Evolutionary conservation across 1,284 basidiomycete genomes (phyloP), one percentile per base, ranked within the genome.

Genomic region (Ceratobasidium sp.): DNA sequence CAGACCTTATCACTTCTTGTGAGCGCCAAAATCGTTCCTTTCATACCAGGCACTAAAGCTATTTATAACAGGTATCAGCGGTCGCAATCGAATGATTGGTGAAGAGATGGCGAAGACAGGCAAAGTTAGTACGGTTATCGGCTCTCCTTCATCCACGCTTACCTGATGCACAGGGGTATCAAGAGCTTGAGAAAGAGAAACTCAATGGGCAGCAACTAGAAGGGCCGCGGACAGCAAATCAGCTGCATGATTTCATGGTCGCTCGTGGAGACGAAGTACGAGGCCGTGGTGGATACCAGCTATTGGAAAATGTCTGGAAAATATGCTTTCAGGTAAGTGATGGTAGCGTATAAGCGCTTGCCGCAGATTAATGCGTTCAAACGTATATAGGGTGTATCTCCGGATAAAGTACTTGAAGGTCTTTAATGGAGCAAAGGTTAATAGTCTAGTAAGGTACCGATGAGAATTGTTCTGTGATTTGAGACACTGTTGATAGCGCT

Each of bases 181-280:
- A 87, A 61, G 83, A 85, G 65, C 85, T 91, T 54, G 89, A 90
- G 82, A 83, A 85, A 79, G 88, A 87, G 83, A 81, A 87, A 83
- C 84, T 90, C 66, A 88, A 88, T 80, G 89, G 89, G n/a, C 89
- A 90, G 82, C 89, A 88, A 82, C 83, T 89, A 15, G 88, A 89
- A 80, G 88, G 88, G 15, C 87, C 87, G 20, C 84, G 86, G 75
- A 89, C 88, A 20, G 83, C 85, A n/a, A 83, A 86, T 77, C 87
- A 89, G 81, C 84, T 89, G 68, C 84, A 88, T 83, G 83, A 86
- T 79, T 89, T 90, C 84, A 84, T 91, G 54, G 82, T 84, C 70
- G 86, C 87, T 1, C 83, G 87, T 42, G 84, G 84, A 33, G 33
- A 28, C 5, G 68, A 74, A 38, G 57, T 62, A 67, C 82, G 83